Percentiles rank a stretch among this genome's conserved stretches.
These are phyloP conservation scores for Kalaharituber pfeilii DNA, from an alignment of 2,329 filamentous ascomycete species.

Conservation along the genomic window DNA sequence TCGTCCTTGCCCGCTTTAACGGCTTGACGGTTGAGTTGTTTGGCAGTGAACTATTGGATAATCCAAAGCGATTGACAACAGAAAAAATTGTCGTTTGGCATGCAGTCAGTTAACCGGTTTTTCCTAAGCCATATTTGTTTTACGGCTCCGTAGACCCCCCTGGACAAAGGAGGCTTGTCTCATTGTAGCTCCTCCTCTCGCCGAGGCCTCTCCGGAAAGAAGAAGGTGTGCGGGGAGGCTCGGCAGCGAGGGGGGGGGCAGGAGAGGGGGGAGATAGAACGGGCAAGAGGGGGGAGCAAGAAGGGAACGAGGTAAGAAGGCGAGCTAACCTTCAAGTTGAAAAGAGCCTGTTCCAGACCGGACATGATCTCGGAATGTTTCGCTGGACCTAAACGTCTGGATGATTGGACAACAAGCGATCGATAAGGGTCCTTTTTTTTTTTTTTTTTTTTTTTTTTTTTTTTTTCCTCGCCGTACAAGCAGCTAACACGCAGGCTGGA, in stretches of 20 bases:
- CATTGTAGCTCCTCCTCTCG: no score
- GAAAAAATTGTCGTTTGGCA: conserved; percentile 19
- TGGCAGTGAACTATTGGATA: conserved; percentile 39
- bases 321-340: conserved; percentile 40
- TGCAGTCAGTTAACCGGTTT: not conserved
- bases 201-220: conserved; percentile 6
- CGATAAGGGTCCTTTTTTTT: not conserved
- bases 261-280: conserved; percentile 1
- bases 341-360: conserved; percentile 43
- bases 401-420: not conserved
- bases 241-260: conserved; percentile 4
- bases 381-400: not conserved
- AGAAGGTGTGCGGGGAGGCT: conserved; percentile 1
- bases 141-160: not conserved
- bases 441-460: no score
- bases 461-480: no score
- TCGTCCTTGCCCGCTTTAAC: conserved; percentile 45
- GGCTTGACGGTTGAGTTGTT: conserved; percentile 45
- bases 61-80: not conserved
- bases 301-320: not conserved
- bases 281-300: not conserved
- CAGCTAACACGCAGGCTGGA: no score
- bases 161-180: not conserved
- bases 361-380: conserved; percentile 31
- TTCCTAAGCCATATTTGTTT: conserved; percentile 5